Base-by-base conservation (phyloP, 371 early-diverging fungal genomes). In the Fennellomyces sp. region DNA sequence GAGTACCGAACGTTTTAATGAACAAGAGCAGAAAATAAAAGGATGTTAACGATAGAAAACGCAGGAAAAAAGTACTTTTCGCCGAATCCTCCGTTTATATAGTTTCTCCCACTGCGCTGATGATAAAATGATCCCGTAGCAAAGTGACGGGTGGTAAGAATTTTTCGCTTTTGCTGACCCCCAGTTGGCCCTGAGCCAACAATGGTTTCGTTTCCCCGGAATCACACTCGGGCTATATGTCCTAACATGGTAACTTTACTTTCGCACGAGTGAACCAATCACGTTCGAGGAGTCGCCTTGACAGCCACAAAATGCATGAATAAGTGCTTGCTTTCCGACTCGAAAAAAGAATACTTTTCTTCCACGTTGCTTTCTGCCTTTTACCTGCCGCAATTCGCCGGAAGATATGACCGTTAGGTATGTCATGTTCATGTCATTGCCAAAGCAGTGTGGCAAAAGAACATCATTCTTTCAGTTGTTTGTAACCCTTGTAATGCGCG, bases 201-300 rank as follows among this genome's bases (percentile, higher is more conserved):
- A 45, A 45, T 45, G 45, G 45, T 45, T 45, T 45, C 52, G 52
- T 31, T 52, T 52, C 33, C 33, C 30, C 52, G 52, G 52, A 50
- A 52, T 52, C 52, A 52, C 21, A 52, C 41, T 52, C 52, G 52
- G 52, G 19, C 52, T 15, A 52, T 52, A 52, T 45, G 27, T 41
- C 58, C 58, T 25, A 47, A 48, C 27, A 23, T 58, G 49, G 58
- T 33, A 58, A 48, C 49, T 49, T 35, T 35, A 41, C 28, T 49
- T 58, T 58, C 58, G 33, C 50, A 58, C 58, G 50, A 47, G 58
- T 58, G 58, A 49, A 58, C 58, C 58, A 58, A 58, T 58, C 58
- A 58, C n/a, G 15, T 28, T 56, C 38, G 17, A 26, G 17, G 5
- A 11, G 7, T 21, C 36, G 17, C 36, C 36, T 52, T 52, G 52